phyloP scores from a whole-genome alignment of 306 rosid genomes.

The Prunus armeniaca region DNA sequence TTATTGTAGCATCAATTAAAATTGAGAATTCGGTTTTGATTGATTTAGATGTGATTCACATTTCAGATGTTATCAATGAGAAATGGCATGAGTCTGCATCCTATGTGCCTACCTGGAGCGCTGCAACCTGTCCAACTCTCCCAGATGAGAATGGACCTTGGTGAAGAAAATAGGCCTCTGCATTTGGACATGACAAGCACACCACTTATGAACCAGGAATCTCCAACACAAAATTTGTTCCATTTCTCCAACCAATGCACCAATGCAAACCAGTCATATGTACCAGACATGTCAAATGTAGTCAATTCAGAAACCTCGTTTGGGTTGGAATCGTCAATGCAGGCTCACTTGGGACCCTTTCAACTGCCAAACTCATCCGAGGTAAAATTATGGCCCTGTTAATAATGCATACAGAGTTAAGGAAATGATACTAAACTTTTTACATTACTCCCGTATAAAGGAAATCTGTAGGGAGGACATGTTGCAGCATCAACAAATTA shows the following conservation, averaged over 20 bases:
- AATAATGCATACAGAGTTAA: not conserved
- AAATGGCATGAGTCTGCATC: slow-evolving; percentile 77
- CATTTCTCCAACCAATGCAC: slow-evolving; percentile 40
- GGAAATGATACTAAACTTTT: slow-evolving; percentile 11
- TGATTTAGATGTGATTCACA: slow-evolving; percentile 8
- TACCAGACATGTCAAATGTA: slow-evolving; percentile 43
- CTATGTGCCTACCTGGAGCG: slow-evolving; percentile 64
- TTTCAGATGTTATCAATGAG: slow-evolving; percentile 92
- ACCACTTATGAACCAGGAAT: slow-evolving; percentile 50
- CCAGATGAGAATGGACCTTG: slow-evolving; percentile 46
- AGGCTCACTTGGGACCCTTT: slow-evolving; percentile 44
- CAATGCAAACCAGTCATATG: slow-evolving; percentile 38
- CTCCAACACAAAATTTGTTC: slow-evolving; percentile 42
- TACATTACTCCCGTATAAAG: slow-evolving; percentile 30
- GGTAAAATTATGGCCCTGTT: slow-evolving; percentile 36
- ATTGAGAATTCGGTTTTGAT: slow-evolving; percentile 1
- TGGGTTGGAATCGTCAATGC: slow-evolving; percentile 46
- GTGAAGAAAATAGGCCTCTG: slow-evolving; percentile 52
- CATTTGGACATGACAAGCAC: slow-evolving; percentile 44
- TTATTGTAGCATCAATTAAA: not conserved
- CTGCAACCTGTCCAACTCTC: slow-evolving; percentile 51
- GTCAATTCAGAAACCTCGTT: slow-evolving; percentile 45
- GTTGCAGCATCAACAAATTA: slow-evolving; percentile 42
- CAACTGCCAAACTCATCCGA: slow-evolving; percentile 38
- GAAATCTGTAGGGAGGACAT: slow-evolving; percentile 38